Conservation (phyloP, 2,329 filamentous ascomycete species). For the Hypoxylon sp. region DNA sequence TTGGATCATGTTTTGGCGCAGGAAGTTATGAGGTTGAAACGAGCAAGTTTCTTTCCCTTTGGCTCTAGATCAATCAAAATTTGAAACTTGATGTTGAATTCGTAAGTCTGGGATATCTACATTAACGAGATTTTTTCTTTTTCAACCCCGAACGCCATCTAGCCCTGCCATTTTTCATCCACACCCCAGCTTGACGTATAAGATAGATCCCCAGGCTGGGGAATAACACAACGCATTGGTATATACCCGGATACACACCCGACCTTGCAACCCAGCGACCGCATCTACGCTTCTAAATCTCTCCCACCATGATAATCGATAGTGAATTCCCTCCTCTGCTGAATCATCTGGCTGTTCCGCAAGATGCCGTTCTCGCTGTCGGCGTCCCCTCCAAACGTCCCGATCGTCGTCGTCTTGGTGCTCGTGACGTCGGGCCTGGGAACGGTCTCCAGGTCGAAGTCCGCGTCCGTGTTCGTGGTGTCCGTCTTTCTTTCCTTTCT, state of each 20-base stretch:
- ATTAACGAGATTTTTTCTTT: too few species aligned
- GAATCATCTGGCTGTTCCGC: constrained; percentile 15
- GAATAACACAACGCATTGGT: not conserved
- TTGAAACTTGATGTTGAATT: too few species aligned
- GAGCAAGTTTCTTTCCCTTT: too few species aligned
- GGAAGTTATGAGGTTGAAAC: too few species aligned
- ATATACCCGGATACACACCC: not conserved
- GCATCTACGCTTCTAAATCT: not conserved
- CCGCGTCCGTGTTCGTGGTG: constrained; percentile 17
- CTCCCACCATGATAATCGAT: constrained; percentile 20
- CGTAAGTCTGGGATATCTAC: too few species aligned
- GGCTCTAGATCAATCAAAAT: too few species aligned
- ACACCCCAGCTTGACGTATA: not conserved
- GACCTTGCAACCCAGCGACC: not conserved
- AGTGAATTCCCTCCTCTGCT: constrained; percentile 30
- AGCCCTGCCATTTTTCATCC: not conserved
- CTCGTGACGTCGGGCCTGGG: constrained; percentile 22
- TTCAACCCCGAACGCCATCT: not conserved
- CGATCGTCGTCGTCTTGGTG: constrained; percentile 21
- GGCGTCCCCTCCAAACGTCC: constrained; percentile 7
- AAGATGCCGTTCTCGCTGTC: constrained; percentile 28
- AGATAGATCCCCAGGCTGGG: not conserved
- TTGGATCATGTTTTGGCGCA: too few species aligned
- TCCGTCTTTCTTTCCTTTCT: constrained; percentile 20
- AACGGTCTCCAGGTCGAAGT: constrained; percentile 22